phyloP scores from a whole-genome alignment of 139 green algal species.

The Diplosphaera chodatii region DNA sequence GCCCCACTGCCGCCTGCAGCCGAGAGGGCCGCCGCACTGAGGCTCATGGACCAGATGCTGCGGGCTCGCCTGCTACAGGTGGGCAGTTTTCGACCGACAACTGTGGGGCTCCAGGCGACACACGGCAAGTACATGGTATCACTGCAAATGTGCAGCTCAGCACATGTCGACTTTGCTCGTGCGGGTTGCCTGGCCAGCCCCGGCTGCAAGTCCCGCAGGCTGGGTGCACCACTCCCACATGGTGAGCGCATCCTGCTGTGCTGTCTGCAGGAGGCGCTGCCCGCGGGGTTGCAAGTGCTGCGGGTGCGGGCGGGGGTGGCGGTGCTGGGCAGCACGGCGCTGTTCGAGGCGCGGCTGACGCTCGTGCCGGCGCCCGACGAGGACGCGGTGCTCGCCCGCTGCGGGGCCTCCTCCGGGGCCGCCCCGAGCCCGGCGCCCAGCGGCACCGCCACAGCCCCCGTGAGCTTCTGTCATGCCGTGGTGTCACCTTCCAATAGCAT shows the following conservation, averaged over 20 bases:
- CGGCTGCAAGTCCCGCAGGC: too few relatives aligned
- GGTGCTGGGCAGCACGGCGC: not conserved
- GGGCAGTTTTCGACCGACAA: too few relatives aligned
- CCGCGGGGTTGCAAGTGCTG: not conserved
- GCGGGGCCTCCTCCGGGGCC: not conserved
- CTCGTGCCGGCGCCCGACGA: not conserved
- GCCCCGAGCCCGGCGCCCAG: not conserved
- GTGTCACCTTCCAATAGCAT: too few relatives aligned
- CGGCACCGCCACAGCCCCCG: too few relatives aligned
- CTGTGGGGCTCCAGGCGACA: not conserved
- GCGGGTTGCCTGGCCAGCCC: too few relatives aligned
- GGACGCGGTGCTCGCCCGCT: not conserved
- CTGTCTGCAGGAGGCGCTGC: not conserved
- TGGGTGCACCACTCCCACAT: too few relatives aligned
- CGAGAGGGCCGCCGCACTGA: slow-evolving; percentile 1
- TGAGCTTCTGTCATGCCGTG: too few relatives aligned
- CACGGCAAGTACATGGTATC: too few relatives aligned
- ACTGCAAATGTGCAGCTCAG: too few relatives aligned
- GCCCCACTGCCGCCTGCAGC: too few relatives aligned
- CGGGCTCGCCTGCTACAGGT: not conserved
- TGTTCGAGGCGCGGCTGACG: not conserved
- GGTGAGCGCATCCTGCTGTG: too few relatives aligned
- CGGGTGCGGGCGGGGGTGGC: not conserved
- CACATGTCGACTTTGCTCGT: too few relatives aligned
- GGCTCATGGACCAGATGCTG: slow-evolving; percentile 12